Evolutionary conservation across 495 filamentous ascomycete genomes (phyloP).

Genomic region (Aspergillus sparsus): DNA sequence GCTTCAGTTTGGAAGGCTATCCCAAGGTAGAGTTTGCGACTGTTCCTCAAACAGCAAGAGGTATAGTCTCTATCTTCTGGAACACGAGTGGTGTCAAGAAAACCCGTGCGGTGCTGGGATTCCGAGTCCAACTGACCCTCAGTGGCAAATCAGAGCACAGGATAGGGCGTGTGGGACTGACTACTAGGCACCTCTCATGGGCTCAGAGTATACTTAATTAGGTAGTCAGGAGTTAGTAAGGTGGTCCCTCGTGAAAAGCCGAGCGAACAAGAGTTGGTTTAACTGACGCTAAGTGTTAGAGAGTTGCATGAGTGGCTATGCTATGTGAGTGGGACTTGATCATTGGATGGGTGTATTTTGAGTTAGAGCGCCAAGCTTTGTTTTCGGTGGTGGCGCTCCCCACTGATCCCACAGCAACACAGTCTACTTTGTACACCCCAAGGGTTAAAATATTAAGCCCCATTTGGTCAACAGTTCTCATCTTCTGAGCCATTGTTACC

Average conservation of each 20-base stretch:
- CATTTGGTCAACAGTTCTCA: not conserved
- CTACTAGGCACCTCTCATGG: too few relatives aligned
- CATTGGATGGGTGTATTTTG: not conserved
- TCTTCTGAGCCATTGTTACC: not conserved
- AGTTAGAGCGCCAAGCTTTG: conserved; percentile 14
- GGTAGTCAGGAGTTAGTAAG: too few relatives aligned
- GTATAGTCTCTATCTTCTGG: too few relatives aligned
- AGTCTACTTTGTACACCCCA: not conserved
- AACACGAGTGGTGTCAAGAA: too few relatives aligned
- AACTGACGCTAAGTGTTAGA: conserved; percentile 7
- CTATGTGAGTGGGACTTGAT: not conserved
- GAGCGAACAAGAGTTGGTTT: not conserved
- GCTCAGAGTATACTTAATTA: too few relatives aligned
- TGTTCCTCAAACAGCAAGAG: too few relatives aligned
- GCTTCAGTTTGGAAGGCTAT: too few relatives aligned
- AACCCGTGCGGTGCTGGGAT: too few relatives aligned
- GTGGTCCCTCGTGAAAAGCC: not conserved
- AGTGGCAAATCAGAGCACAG: too few relatives aligned
- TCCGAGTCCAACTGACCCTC: too few relatives aligned
- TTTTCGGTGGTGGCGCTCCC: conserved; percentile 7
- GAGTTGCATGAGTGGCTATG: conserved; percentile 3
- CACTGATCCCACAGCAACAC: conserved; percentile 4
- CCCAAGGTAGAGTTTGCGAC: too few relatives aligned
- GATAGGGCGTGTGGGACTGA: too few relatives aligned
- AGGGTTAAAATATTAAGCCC: conserved; percentile 1